Base-by-base conservation (phyloP, 2,329 filamentous ascomycete genomes). In the Phialophora verrucosa region DNA sequence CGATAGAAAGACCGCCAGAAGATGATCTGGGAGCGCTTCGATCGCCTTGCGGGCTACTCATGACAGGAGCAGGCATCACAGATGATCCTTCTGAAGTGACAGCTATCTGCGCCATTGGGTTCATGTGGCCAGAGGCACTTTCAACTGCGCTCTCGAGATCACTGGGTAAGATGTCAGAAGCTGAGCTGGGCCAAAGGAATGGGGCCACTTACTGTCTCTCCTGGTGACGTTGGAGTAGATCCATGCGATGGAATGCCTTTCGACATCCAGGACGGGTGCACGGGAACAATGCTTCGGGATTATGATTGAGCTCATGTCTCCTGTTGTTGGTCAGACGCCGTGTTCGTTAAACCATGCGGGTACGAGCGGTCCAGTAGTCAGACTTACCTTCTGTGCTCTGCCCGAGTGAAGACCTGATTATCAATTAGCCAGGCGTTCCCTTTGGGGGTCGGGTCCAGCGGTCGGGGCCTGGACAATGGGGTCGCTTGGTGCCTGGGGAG, bases 281-380 rank as follows among this genome's bases (percentile, higher is more conserved):
- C 23, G 75, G 76, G 68, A 79, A 83, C 8, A 77, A 73, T 31
- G 80, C 79, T 67, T 82, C 79, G 4, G 81, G 78, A 68, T 81
- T 83, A 74, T 83, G 82, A 70, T 83, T 83, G 64, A 82, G 73
- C 71, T 83, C 81, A 76, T 83, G 82, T 51, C 82, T 81, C 73
- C 68, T 70, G 79, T 80, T 53, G 32, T 50, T 35, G n/a, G 55
- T 69, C 17, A 71, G 54, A 59, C 20, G 38, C 29, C 38, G 25
- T 32, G 49, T 49, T 38, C 10, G 38, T 55, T 10, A 14, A 4
- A 42, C 20, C n/a, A 42, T 35, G 12, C 14, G 12, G 25, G 25
- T 56, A 60, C 55, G 64, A 63, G 35, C 49, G 47, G 60, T 50
- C 59, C 59, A 60, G 59, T 63, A 53, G 32, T 59, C 47, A 64